These are phyloP conservation scores for Blastobotrys arbuscula DNA, from an alignment of 1,139 yeast species.

Conservation along the genomic window DNA sequence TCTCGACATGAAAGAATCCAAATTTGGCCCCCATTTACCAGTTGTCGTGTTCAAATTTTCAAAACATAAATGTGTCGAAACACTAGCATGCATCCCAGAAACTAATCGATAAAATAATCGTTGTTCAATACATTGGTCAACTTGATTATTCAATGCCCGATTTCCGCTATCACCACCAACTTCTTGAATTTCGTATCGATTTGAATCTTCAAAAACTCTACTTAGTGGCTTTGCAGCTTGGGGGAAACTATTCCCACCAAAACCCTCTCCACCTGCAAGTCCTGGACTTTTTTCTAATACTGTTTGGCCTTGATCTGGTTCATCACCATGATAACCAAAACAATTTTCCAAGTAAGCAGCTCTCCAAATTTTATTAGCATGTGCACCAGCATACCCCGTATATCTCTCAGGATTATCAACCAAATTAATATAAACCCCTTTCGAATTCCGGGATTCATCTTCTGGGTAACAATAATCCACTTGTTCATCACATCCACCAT, in stretches of 20 bases:
- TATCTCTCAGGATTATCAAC: constrained; percentile 90
- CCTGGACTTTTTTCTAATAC: not conserved
- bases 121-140: constrained; percentile 70
- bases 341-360: constrained; percentile 91
- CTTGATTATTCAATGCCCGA: constrained; percentile 31
- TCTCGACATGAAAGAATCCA: constrained; percentile 75
- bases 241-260: constrained; percentile 4
- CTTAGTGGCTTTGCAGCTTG: constrained; percentile 21
- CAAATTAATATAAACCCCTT: constrained; percentile 78
- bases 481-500: constrained; percentile 16
- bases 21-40: constrained; percentile 79
- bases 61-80: constrained; percentile 86
- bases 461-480: constrained; percentile 57
- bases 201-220: constrained; percentile 22
- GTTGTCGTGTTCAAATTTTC: constrained; percentile 71
- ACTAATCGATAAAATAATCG: constrained; percentile 79
- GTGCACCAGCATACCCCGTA: constrained; percentile 93
- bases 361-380: constrained; percentile 88
- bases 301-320: not conserved
- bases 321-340: constrained; percentile 51
- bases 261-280: not conserved
- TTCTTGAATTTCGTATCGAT: constrained; percentile 25
- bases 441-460: constrained; percentile 39
- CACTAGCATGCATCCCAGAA: constrained; percentile 94
- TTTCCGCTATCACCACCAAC: constrained; percentile 30